Conservation (phyloP, 306 rosid genomes). For the Arachis hypogaea region DNA sequence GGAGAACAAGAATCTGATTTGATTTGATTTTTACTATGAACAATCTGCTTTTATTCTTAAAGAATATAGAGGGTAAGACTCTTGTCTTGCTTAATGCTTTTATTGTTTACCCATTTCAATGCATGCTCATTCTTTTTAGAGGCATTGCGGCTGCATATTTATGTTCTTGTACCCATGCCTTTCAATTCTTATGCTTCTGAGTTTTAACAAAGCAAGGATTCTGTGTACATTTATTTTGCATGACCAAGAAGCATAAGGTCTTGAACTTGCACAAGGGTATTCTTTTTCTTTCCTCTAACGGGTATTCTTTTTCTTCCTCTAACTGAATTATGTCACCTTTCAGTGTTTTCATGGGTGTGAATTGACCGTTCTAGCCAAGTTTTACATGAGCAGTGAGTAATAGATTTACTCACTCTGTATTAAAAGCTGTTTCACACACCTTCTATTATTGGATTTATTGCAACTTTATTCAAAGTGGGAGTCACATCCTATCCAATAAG, state of each 20-base stretch:
- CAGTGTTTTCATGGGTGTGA: conserved; percentile 27
- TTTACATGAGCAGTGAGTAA: background rate
- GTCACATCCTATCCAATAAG: too few species aligned
- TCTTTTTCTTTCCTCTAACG: conserved; percentile 1
- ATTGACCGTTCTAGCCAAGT: conserved; percentile 9
- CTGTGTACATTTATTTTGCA: conserved; percentile 32
- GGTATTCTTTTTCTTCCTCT: background rate
- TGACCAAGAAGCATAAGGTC: conserved; percentile 24
- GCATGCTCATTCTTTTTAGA: conserved; percentile 35
- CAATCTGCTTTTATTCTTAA: conserved; percentile 3
- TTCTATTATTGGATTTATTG: too few species aligned
- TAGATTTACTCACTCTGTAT: too few species aligned
- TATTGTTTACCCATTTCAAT: conserved; percentile 28
- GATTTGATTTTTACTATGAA: conserved; percentile 17
- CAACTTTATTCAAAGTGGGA: too few species aligned
- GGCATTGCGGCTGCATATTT: conserved; percentile 15
- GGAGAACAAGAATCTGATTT: conserved; percentile 8
- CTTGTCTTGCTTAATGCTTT: conserved; percentile 25
- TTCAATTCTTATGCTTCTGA: conserved; percentile 38
- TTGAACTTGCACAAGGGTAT: conserved; percentile 17
- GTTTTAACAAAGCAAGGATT: conserved; percentile 47
- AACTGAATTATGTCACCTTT: conserved; percentile 5
- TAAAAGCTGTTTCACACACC: too few species aligned
- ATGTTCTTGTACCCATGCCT: conserved; percentile 40
- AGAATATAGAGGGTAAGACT: background rate